phyloP scores from a whole-genome alignment of 2,329 filamentous ascomycete species.

The Erysiphe neolycopersici region DNA sequence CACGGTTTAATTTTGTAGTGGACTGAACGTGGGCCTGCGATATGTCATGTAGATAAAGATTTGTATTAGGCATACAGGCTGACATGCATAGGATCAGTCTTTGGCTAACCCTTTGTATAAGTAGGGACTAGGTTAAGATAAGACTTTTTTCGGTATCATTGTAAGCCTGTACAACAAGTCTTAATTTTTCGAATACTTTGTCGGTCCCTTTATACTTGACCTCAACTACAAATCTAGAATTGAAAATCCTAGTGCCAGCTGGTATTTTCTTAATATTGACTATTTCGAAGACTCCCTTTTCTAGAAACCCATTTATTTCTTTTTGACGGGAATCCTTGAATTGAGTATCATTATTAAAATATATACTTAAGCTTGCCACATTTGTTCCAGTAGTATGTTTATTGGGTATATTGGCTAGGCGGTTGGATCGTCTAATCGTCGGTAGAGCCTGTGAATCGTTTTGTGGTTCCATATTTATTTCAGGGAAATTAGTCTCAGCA shows the following conservation, averaged over 20 bases:
- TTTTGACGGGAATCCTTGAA: background rate
- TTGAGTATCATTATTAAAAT: too few relatives aligned
- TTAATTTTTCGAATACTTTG: constrained; percentile 3
- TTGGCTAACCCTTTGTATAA: constrained; percentile 2
- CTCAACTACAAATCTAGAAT: constrained; percentile 3
- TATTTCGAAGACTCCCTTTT: constrained; percentile 1
- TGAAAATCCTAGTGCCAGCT: constrained; percentile 1
- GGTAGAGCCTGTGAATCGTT: too few relatives aligned
- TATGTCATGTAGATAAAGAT: constrained; percentile 1
- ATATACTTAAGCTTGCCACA: background rate
- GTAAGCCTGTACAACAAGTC: background rate
- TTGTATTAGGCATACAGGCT: background rate
- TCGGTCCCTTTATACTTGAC: constrained; percentile 2
- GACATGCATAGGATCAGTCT: constrained; percentile 2
- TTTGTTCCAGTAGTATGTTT: background rate
- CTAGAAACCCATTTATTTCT: background rate
- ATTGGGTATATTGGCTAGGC: background rate
- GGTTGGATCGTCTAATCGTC: background rate
- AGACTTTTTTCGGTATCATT: constrained; percentile 1
- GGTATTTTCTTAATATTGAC: background rate
- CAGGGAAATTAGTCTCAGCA: too few relatives aligned
- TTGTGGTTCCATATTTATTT: too few relatives aligned
- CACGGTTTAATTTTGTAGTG: constrained; percentile 1
- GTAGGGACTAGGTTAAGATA: constrained; percentile 3
- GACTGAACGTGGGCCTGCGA: constrained; percentile 1